Evolutionary conservation across 2,329 filamentous ascomycete species (phyloP).

Genomic region (Colletotrichum spaethianum): DNA sequence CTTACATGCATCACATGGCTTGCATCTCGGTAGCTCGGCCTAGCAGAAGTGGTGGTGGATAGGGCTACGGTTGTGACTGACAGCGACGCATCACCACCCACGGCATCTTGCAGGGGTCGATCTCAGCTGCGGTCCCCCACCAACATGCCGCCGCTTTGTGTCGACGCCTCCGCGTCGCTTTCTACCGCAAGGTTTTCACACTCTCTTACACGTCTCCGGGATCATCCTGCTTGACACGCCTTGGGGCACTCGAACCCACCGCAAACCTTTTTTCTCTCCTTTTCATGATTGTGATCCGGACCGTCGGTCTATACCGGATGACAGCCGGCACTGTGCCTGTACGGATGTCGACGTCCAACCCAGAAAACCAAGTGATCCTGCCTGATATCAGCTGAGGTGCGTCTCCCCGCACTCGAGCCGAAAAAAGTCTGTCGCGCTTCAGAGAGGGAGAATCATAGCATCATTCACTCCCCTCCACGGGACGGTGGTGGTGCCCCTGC

Average conservation of each 20-base stretch:
- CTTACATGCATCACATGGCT: slow-evolving; percentile 34
- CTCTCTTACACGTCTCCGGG: slow-evolving; percentile 15
- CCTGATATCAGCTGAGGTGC: slow-evolving; percentile 6
- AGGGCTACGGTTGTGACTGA: slow-evolving; percentile 2
- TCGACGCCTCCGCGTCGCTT: neutral
- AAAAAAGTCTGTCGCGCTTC: slow-evolving; percentile 24
- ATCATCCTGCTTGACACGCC: slow-evolving; percentile 11
- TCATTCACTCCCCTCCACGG: neutral
- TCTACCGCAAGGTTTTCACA: slow-evolving; percentile 11
- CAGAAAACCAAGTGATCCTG: neutral
- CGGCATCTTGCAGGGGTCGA: neutral
- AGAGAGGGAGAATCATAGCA: slow-evolving; percentile 28
- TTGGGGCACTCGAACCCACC: slow-evolving; percentile 24
- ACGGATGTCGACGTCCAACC: neutral
- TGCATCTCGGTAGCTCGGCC: slow-evolving; percentile 24
- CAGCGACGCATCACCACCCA: slow-evolving; percentile 1
- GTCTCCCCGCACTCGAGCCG: slow-evolving; percentile 11
- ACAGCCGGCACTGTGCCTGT: slow-evolving; percentile 27
- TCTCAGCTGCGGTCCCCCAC: slow-evolving; percentile 11
- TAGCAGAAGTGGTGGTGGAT: neutral
- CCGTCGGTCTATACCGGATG: slow-evolving; percentile 28
- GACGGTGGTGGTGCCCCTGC: slow-evolving; percentile 15
- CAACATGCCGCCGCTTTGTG: slow-evolving; percentile 19
- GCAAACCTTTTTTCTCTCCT: slow-evolving; percentile 11
- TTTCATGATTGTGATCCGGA: slow-evolving; percentile 18